Evolutionary conservation across 2,329 filamentous ascomycete species (phyloP), one percentile per base, ranked within the genome.

Genomic region (Akanthomyces uredinophilus): DNA sequence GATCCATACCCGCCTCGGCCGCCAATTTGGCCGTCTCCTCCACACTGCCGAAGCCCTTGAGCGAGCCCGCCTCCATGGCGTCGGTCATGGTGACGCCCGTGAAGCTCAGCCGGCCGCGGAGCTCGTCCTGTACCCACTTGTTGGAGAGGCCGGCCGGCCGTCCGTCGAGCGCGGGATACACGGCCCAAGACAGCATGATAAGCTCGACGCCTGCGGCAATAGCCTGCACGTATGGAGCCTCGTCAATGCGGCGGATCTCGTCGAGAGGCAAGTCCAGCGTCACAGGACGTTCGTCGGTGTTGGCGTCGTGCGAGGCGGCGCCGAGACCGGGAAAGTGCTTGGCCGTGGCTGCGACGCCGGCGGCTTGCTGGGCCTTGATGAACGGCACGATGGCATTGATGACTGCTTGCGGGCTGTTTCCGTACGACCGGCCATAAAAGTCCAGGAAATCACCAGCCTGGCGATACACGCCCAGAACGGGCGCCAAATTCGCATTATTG

Each of bases 301-400:
- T 66, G 27, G 55, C 62, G 5, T 58, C 64, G 20, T 64, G 58
- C 41, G 63, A 27, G 10, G 66, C 65, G 6, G 60, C 61, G 47
- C 66, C 66, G 24, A 67, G 59, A 14, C 66, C 65, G n/a, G 66
- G 66, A 51, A 66, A 66, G 43, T 66, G 65, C 60, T 67, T 67
- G 10, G 57, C 64, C 32, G 64, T 56, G 11, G 62, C 63, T 4
- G 57, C 60, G 14, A 67, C 64, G 13, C 65, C 60, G 1, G 35
- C 46, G 10, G 39, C 65, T 62, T 65, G 65, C 65, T 63, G 59
- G 22, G 65, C 64, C 8, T 22, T 20, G 46, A 66, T 52, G 47
- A 66, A 66, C 14, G 65, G 64, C 43, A 66, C 59, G 35, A 59
- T 64, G 10, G 65, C 65, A 27, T 39, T 32, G 32, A 41, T 44